A percentile compares a stretch with the other conserved stretches of the same genome.
Evolutionary conservation across 2,329 filamentous ascomycete species (phyloP).

Genomic region (Cercospora citrullina): DNA sequence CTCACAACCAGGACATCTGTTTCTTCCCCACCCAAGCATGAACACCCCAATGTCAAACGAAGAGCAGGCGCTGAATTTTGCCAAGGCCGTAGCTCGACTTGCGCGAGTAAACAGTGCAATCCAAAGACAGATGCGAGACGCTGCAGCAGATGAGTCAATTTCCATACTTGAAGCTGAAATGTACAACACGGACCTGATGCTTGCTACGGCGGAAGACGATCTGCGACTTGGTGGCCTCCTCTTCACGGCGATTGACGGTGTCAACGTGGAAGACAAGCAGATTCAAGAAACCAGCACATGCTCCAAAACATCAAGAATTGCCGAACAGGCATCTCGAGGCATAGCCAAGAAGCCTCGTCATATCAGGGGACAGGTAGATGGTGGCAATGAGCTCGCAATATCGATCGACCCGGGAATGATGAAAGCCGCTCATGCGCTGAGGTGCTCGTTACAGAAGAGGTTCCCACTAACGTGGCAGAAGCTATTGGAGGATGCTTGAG

Average conservation of each 20-base stretch:
- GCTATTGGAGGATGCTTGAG: constrained; percentile 2
- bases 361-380: neutral
- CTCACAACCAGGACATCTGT: neutral
- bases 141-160: neutral
- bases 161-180: neutral
- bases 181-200: neutral
- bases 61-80: neutral
- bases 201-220: constrained; percentile 7
- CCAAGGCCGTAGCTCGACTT: constrained; percentile 1
- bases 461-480: constrained; percentile 18
- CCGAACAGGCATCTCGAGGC: neutral
- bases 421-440: constrained; percentile 7
- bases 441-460: neutral
- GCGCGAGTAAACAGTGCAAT: constrained; percentile 11
- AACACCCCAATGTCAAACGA: neutral
- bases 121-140: neutral
- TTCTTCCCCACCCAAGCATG: neutral
- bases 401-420: neutral
- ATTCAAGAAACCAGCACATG: neutral
- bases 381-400: neutral
- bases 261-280: neutral
- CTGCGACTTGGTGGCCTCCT: constrained; percentile 9
- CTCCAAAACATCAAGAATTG: neutral
- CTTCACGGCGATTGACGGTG: constrained; percentile 3
- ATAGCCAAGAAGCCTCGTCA: constrained; percentile 8